Evolutionary conservation across 306 rosid species (phyloP).

Genomic region (Geum urbanum): DNA sequence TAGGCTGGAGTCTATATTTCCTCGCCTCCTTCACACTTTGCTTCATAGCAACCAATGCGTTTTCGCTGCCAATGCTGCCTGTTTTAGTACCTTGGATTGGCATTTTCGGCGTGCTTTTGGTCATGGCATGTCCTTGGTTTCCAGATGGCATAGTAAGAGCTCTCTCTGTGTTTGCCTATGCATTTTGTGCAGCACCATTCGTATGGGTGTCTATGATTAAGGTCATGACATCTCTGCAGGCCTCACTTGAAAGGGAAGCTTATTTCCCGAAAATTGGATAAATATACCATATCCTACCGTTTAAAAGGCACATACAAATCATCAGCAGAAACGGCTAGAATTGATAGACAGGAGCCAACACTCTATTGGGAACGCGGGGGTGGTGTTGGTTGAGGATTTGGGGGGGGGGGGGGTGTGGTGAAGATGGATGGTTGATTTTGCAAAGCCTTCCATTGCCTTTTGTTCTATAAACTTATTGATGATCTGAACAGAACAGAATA

Average conservation of each 20-base stretch:
- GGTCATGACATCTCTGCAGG: constrained; percentile 51
- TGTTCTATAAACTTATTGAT: constrained; percentile 3
- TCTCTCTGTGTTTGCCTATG: constrained; percentile 55
- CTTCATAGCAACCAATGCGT: constrained; percentile 45
- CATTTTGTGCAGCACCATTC: constrained; percentile 64
- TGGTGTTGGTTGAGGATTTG: not conserved
- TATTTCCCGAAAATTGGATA: constrained; percentile 57
- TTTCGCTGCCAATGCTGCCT: constrained; percentile 60
- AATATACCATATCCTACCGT: constrained; percentile 42
- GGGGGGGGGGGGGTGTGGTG: not conserved
- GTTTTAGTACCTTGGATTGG: constrained; percentile 56
- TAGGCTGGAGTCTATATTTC: constrained; percentile 75
- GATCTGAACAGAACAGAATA: not conserved
- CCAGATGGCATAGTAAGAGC: constrained; percentile 71
- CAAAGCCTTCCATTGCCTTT: constrained; percentile 1
- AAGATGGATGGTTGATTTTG: constrained; percentile 6
- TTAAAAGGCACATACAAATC: constrained; percentile 24
- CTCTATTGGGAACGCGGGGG: not conserved
- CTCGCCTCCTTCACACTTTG: constrained; percentile 62
- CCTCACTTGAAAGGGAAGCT: constrained; percentile 67
- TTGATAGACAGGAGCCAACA: not conserved
- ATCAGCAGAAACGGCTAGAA: not conserved
- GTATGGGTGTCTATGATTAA: constrained; percentile 52
- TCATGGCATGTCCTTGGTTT: constrained; percentile 84
- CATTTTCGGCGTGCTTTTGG: constrained; percentile 51